A percentile compares a stretch with the other conserved stretches of the same genome.
Evolutionary conservation across 306 rosid genomes (phyloP).

Genomic region (Cucurbita moschata): DNA sequence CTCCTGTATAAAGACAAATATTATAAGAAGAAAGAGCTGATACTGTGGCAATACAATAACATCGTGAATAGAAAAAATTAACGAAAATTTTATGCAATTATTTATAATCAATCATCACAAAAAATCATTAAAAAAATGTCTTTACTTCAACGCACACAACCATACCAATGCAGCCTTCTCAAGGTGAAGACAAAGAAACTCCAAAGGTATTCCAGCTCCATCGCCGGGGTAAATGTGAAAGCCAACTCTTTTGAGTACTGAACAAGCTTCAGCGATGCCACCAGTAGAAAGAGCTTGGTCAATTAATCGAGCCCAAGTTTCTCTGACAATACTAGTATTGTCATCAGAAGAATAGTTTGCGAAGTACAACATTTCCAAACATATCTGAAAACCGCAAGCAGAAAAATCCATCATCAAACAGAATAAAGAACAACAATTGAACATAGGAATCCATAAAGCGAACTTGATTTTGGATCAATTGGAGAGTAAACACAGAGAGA

Average conservation of each 20-base stretch:
- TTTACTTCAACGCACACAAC: not conserved
- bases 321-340: constrained; percentile 69
- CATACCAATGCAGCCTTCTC: constrained; percentile 91
- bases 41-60: not conserved
- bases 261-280: constrained; percentile 91
- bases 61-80: not conserved
- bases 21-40: not conserved
- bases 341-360: constrained; percentile 86
- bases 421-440: constrained; percentile 1
- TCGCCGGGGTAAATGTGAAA: constrained; percentile 88
- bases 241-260: constrained; percentile 86
- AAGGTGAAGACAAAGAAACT: constrained; percentile 78
- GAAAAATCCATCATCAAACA: constrained; percentile 1
- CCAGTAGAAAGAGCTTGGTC: constrained; percentile 91
- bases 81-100: not conserved
- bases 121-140: not conserved
- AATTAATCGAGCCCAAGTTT: constrained; percentile 84
- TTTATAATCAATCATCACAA: not conserved
- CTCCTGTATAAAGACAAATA: constrained; percentile 33
- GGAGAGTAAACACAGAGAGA: not conserved
- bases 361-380: constrained; percentile 90
- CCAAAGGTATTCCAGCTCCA: constrained; percentile 71
- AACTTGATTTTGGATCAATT: not conserved
- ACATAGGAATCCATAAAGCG: not conserved
- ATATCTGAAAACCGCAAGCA: constrained; percentile 39